These are phyloP conservation scores for Aspergillus piperis DNA, from an alignment of 2,329 filamentous ascomycete species.

Conservation along the genomic window DNA sequence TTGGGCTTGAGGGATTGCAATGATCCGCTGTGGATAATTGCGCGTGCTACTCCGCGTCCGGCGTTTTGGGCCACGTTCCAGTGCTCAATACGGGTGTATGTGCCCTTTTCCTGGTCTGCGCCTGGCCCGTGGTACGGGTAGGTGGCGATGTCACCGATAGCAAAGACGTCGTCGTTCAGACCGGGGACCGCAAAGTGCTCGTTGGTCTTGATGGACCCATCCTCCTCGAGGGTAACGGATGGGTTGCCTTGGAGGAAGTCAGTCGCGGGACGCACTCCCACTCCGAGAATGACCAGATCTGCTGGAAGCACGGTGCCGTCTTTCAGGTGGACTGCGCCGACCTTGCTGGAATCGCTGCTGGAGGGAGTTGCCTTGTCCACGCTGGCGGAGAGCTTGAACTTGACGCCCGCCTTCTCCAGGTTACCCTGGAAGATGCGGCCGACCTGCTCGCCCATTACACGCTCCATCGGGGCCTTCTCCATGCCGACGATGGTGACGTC, in stretches of 20 bases:
- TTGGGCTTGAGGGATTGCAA: conserved; percentile 56
- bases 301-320: conserved; percentile 82
- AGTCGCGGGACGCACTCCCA: conserved; percentile 84
- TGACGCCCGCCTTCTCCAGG: conserved; percentile 83
- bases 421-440: conserved; percentile 77
- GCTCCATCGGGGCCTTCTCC: conserved; percentile 81
- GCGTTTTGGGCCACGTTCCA: conserved; percentile 98
- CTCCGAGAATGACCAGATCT: conserved; percentile 87
- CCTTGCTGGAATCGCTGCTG: conserved; percentile 64
- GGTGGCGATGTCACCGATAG: conserved; percentile 91
- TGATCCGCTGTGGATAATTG: conserved; percentile 64
- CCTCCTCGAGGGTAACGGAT: conserved; percentile 69
- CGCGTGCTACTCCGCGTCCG: conserved; percentile 74
- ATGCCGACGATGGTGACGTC: conserved; percentile 84
- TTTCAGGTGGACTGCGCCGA: conserved; percentile 79
- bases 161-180: conserved; percentile 75
- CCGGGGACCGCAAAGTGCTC: conserved; percentile 76
- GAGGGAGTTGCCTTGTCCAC: conserved; percentile 83
- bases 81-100: conserved; percentile 83
- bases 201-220: conserved; percentile 83
- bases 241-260: conserved; percentile 75
- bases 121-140: conserved; percentile 93
- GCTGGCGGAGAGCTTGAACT: conserved; percentile 77
- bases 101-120: conserved; percentile 60
- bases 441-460: conserved; percentile 79